Conservation (phyloP, 441 rosid genomes). For the Metrosideros polymorpha region DNA sequence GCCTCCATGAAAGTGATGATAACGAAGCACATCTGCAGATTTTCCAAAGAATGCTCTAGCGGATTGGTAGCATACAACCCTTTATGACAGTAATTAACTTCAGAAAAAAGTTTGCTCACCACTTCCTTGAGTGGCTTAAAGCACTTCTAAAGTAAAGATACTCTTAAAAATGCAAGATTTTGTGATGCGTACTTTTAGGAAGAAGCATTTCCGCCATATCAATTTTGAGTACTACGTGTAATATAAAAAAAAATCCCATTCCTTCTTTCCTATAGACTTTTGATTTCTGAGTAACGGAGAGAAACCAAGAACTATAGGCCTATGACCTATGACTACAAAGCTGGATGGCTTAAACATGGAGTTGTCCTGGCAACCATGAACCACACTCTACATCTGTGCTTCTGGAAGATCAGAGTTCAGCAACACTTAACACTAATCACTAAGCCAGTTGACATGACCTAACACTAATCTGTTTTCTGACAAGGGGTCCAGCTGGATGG, state of each 20-base stretch:
- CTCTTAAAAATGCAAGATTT: background rate
- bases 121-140: background rate
- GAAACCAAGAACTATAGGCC: background rate
- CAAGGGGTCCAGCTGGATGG: background rate
- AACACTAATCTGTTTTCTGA: background rate
- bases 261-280: background rate
- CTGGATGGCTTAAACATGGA: background rate
- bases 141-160: background rate
- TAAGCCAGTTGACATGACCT: background rate
- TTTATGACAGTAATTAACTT: background rate
- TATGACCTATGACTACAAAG: background rate
- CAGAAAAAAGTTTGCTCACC: background rate
- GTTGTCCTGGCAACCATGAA: background rate
- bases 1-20: background rate
- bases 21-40: background rate
- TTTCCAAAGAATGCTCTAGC: background rate
- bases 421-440: background rate
- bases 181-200: background rate
- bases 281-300: background rate
- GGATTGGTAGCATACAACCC: background rate
- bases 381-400: background rate
- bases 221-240: background rate
- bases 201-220: background rate
- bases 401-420: background rate
- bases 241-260: background rate